Evolutionary conservation across 176 grass and related monocot species (phyloP), one percentile per base, ranked within the genome.

Genomic region (Elaeis guineensis): DNA sequence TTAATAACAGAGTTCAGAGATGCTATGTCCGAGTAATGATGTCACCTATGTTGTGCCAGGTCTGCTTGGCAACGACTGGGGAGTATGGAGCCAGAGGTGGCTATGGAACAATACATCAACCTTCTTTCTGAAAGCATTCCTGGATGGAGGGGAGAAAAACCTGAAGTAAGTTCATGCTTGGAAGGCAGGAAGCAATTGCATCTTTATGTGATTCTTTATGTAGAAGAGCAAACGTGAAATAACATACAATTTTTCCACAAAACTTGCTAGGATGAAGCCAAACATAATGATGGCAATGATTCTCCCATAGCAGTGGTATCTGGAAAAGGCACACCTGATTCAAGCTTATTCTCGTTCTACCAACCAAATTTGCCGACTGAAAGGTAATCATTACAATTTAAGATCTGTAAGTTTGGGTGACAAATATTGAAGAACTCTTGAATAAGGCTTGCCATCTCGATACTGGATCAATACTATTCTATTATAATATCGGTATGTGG

Each of bases 61-160:
- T 44, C 59, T 35, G 71, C 79, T 77, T 90, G 87, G 87, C 87
- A 83, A 54, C 82, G 79, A 49, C 51, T 90, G 57, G 82, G 87
- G 56, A 83, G 83, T 70, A 86, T 90, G 87, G 58, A 80, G 63
- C 87, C 87, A 21, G 87, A 90, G 69, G 72, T 58, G 61, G 87
- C 87, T 74, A 90, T 90, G 87, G 87, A 86, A 67, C 81, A 86
- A 48, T 90, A 90, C 67, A 69, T 86, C 59, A 48, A 53, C 57
- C 87, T 90, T 83, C 54, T 90, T 52, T 80, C 82, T 68, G 73
- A 90, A 66, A 68, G 5, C 51, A 54, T 90, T 83, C 87, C 82
- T 53, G 76, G 72, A 67, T 90, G 87, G 87, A 67, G 67, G 61
- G 69, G 68, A 29, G 67, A 77, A 32, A 61, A 69, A 56, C 58